phyloP scores from a whole-genome alignment of 2,329 filamentous ascomycete genomes.

The Fusarium setosum region DNA sequence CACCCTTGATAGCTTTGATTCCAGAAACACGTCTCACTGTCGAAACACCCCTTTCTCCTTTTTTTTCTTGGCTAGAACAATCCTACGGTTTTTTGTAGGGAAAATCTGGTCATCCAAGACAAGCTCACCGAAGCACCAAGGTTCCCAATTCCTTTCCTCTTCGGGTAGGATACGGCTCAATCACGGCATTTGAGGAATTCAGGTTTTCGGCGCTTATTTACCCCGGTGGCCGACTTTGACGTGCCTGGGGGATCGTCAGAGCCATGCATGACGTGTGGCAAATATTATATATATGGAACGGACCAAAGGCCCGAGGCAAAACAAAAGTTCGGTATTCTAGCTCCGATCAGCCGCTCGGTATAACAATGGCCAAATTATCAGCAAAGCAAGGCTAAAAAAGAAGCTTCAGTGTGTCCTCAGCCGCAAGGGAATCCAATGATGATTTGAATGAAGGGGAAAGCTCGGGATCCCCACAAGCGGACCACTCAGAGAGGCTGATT shows the following conservation, averaged over 20 bases:
- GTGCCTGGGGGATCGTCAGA: neutral
- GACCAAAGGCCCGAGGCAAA: conserved; percentile 31
- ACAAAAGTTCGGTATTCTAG: conserved; percentile 10
- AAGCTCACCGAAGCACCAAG: neutral
- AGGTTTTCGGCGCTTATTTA: too few species aligned
- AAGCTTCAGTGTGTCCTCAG: conserved; percentile 4
- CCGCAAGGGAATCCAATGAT: neutral
- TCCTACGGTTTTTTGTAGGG: too few species aligned
- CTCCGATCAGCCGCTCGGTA: conserved; percentile 23
- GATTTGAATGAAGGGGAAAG: conserved; percentile 25
- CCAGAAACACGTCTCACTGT: too few species aligned
- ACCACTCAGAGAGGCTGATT: conserved; percentile 5
- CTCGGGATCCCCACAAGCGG: conserved; percentile 32
- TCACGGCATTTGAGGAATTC: neutral
- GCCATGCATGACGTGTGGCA: neutral
- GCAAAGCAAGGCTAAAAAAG: neutral
- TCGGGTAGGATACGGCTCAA: neutral
- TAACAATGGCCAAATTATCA: conserved; percentile 26
- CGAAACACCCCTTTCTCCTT: too few species aligned
- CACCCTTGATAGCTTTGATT: too few species aligned
- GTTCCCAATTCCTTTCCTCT: neutral
- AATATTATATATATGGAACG: conserved; percentile 5
- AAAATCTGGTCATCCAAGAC: neutral
- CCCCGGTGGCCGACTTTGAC: neutral
- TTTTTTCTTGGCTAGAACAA: too few species aligned